Percentiles rank a stretch among this genome's conserved stretches.
phyloP scores from a whole-genome alignment of 1,284 basidiomycete genomes.

The Austropuccinia psidii region DNA sequence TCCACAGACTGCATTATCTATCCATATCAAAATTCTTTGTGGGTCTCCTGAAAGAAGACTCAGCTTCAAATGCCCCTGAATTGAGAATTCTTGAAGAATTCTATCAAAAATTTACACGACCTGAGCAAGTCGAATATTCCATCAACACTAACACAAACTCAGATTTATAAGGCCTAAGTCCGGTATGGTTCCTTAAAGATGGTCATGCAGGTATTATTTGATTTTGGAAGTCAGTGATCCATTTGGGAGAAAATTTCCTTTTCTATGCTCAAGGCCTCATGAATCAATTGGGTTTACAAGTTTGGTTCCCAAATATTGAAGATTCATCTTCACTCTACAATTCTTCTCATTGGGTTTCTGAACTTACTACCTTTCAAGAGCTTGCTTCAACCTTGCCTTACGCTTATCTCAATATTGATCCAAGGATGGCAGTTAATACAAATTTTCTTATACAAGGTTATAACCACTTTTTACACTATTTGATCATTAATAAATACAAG shows the following conservation, averaged over 20 bases:
- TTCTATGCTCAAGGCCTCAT: neutral
- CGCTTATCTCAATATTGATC: neutral
- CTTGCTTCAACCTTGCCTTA: neutral
- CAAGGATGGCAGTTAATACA: neutral
- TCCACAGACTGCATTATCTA: neutral
- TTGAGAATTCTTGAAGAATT: neutral
- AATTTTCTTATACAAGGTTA: neutral
- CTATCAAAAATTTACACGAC: neutral
- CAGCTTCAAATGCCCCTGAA: neutral
- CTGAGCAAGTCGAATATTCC: neutral
- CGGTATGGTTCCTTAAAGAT: neutral
- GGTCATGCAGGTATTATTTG: neutral
- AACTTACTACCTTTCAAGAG: neutral
- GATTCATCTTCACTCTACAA: neutral
- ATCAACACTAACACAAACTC: neutral
- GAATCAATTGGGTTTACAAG: neutral
- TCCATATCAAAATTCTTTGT: neutral
- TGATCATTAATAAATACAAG: neutral
- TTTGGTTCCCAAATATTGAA: neutral
- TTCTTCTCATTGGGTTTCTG: neutral
- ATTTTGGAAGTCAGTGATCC: neutral
- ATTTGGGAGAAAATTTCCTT: neutral
- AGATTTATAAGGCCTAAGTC: neutral
- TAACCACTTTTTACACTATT: neutral
- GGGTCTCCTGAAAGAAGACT: neutral